Base-by-base conservation (phyloP, 495 filamentous ascomycete genomes). In the Aspergillus hancockii region DNA sequence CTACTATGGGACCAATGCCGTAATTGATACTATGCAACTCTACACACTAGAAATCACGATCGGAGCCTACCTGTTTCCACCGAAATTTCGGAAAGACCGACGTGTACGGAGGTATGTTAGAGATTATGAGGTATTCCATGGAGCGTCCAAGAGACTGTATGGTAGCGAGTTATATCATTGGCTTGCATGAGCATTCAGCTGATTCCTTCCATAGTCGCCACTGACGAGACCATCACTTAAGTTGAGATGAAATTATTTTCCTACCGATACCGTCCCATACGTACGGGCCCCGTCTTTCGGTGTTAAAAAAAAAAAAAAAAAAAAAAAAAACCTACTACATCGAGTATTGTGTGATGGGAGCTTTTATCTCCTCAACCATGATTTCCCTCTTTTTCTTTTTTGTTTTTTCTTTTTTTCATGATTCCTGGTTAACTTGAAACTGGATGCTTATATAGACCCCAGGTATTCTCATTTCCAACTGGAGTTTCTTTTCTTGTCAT, bases 391-490 rank as follows among this genome's bases (percentile, higher is more conserved):
- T 18, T 22, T 22, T 52, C 10, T 21, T 21, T 52, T 22, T 52
- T 38, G 22, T 23, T 38, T 23, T 38, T 38, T 49, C 30, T 59
- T 54, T 40, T 54, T 38, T 25, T 9, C 14, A 23, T 36, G 25
- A 13, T 13, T n/a, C 53, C 28, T 31, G 8, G 23, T 25, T n/a
- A 10, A n/a, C 14, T n/a, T 38, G 25, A 31, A 21, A 19, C 41
- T 53, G 30, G 54, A 47, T 43, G 55, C 46, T 40, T 52, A 28
- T 51, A 38, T 22, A n/a, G 13, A 4, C 28, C 31, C 34, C 23
- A n/a, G 23, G 53, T 31, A 30, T 19, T 40, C 53, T 53, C 57
- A 53, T 45, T 38, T 43, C 49, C 40, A 30, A 2, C 32, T 54
- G 4, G 18, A 54, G 25, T 21, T 45, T 36, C 38, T 57, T 28